phyloP scores from a whole-genome alignment of 2,329 filamentous ascomycete species.

The Knufia petricola region DNA sequence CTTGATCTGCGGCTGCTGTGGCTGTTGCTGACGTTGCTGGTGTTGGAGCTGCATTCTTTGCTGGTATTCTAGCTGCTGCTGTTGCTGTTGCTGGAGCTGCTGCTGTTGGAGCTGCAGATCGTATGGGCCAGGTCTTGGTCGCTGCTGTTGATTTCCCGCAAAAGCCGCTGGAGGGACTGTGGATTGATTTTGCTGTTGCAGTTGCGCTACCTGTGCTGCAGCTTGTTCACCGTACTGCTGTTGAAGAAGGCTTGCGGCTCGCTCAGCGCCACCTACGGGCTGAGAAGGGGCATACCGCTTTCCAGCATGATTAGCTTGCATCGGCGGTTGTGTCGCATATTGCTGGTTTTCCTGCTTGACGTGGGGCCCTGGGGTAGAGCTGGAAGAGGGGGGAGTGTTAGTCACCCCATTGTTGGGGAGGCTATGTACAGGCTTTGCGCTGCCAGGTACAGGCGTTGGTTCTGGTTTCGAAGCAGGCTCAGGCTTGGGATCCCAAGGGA shows the following conservation, averaged over 20 bases:
- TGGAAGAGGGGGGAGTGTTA: slow-evolving; percentile 27
- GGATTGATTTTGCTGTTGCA: slow-evolving; percentile 22
- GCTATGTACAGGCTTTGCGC: slow-evolving; percentile 25
- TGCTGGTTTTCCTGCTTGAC: slow-evolving; percentile 18
- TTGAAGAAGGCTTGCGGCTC: slow-evolving; percentile 23
- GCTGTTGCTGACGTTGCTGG: slow-evolving; percentile 32
- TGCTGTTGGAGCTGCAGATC: too few relatives aligned
- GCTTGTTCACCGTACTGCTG: slow-evolving; percentile 23
- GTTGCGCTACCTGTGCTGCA: slow-evolving; percentile 22
- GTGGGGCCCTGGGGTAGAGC: slow-evolving; percentile 23
- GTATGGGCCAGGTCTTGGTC: too few relatives aligned
- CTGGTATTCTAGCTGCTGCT: too few relatives aligned
- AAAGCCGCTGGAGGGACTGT: slow-evolving; percentile 15
- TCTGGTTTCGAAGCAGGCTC: slow-evolving; percentile 44
- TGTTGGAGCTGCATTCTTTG: too few relatives aligned
- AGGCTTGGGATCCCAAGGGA: slow-evolving; percentile 90
- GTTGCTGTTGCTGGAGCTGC: too few relatives aligned
- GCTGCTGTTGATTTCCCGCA: too few relatives aligned
- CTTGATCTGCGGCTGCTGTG: slow-evolving; percentile 21
- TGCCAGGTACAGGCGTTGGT: slow-evolving; percentile 30
- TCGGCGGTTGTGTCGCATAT: slow-evolving; percentile 15
- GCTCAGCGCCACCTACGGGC: slow-evolving; percentile 25
- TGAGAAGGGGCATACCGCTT: slow-evolving; percentile 21
- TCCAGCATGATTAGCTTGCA: slow-evolving; percentile 9
- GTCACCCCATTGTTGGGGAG: slow-evolving; percentile 21